phyloP scores from a whole-genome alignment of 768 basidiomycete genomes.

The Fomitopsis pulvina region DNA sequence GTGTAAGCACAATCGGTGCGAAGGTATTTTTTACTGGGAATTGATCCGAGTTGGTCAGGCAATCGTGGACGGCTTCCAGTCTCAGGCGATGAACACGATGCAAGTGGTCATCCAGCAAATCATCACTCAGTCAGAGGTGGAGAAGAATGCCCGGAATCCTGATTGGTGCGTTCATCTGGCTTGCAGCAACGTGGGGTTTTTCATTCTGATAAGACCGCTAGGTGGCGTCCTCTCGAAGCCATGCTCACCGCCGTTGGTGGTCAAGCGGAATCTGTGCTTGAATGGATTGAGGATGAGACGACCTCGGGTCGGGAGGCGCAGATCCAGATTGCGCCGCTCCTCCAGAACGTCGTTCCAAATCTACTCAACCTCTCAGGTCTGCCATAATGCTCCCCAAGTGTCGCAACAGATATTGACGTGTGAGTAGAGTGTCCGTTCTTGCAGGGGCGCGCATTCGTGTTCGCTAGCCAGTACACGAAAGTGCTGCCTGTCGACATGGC shows the following conservation, averaged over 20 bases:
- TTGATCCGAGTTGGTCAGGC: neutral
- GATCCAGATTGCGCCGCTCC: conserved; percentile 72
- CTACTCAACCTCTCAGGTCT: conserved; percentile 65
- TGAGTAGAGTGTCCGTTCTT: conserved; percentile 79
- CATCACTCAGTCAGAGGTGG: conserved; percentile 49
- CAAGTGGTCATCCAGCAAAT: conserved; percentile 41
- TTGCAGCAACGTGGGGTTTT: too few species aligned
- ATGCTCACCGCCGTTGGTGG: conserved; percentile 77
- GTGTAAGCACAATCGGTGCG: conserved; percentile 35
- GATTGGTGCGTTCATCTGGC: conserved; percentile 53
- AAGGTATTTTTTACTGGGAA: conserved; percentile 30
- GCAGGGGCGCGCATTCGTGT: conserved; percentile 92
- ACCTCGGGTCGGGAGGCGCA: conserved; percentile 55
- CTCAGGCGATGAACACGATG: neutral
- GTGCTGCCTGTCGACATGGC: conserved; percentile 67
- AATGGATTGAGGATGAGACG: conserved; percentile 71
- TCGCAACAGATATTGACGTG: neutral
- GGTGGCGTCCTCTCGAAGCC: conserved; percentile 93
- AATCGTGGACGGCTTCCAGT: neutral
- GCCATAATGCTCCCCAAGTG: neutral
- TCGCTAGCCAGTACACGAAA: conserved; percentile 83
- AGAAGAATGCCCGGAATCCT: conserved; percentile 44
- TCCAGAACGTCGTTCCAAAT: conserved; percentile 74
- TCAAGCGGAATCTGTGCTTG: conserved; percentile 68
- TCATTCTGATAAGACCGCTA: conserved; percentile 26